Evolutionary conservation across 2,329 filamentous ascomycete species (phyloP).

Genomic region (Davidsoniella neocaledoniae): DNA sequence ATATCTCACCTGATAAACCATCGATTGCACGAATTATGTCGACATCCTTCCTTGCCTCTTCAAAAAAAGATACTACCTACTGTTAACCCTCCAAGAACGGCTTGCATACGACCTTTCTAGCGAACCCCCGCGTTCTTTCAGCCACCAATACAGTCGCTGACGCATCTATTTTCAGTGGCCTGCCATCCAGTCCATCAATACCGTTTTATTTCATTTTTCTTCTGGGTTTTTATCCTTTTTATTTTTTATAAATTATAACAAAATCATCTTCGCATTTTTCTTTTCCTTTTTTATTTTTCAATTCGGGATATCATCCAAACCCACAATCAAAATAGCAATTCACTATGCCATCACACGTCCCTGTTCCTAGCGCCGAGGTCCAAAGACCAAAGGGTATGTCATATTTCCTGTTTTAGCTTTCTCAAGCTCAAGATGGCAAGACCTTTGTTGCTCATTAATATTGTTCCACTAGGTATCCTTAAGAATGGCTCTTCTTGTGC

Average conservation of each 20-base stretch:
- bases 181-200: not conserved
- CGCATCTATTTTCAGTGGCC: not conserved
- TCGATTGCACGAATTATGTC: too few relatives aligned
- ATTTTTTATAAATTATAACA: not conserved
- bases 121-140: conserved; percentile 6
- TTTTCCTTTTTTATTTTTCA: not conserved
- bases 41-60: too few relatives aligned
- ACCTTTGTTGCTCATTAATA: not conserved
- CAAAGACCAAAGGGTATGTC: conserved; percentile 31
- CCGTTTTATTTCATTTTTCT: not conserved
- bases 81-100: too few relatives aligned
- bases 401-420: not conserved
- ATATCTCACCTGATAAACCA: too few relatives aligned
- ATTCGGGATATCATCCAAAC: not conserved
- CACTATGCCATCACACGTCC: conserved; percentile 10
- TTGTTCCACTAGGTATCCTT: conserved; percentile 53
- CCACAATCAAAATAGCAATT: not conserved
- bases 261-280: not conserved
- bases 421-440: not conserved
- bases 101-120: not conserved
- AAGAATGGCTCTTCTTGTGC: conserved; percentile 60
- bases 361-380: conserved; percentile 19
- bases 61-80: too few relatives aligned
- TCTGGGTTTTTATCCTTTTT: not conserved
- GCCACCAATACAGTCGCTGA: not conserved